A percentile compares a stretch with the other conserved stretches of the same genome.
Evolutionary conservation across 2,329 filamentous ascomycete species (phyloP).

Genomic region (Penicillium sp.): DNA sequence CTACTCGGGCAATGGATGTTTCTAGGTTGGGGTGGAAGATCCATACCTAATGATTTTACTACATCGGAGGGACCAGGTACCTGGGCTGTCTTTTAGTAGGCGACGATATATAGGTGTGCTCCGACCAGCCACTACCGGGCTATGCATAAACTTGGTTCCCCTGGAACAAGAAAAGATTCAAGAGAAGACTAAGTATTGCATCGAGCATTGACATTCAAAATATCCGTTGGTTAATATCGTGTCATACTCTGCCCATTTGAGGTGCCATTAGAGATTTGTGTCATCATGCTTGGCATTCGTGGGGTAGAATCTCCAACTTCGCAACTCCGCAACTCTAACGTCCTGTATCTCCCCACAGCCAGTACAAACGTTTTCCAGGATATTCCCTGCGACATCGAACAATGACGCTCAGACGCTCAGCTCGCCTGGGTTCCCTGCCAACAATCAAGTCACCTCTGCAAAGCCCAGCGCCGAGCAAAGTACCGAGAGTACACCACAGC

Average conservation of each 20-base stretch:
- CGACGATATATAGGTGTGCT: no score
- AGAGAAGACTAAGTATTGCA: background rate
- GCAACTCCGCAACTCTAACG: conserved; percentile 1
- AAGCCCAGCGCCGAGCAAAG: conserved; percentile 22
- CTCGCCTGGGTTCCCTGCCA: conserved; percentile 42
- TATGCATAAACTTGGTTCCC: no score
- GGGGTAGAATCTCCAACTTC: conserved; percentile 3
- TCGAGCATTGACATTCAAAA: background rate
- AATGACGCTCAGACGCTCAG: conserved; percentile 54
- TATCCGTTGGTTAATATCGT: background rate
- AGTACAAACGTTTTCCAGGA: background rate
- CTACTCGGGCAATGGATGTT: no score
- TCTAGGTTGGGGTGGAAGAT: no score
- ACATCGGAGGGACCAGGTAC: no score
- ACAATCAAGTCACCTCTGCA: conserved; percentile 19
- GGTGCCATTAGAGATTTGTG: background rate
- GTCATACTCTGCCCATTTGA: background rate
- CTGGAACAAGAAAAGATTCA: no score
- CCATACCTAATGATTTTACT: no score
- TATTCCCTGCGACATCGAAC: background rate
- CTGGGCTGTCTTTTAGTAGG: no score
- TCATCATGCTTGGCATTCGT: conserved; percentile 4
- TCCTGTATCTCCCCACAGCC: background rate
- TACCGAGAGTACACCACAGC: conserved; percentile 22
- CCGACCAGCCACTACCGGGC: no score